Evolutionary conservation across 352 stramenopile genomes (phyloP), one percentile per base, ranked within the genome.

Genomic region (Phytophthora chlamydospora): DNA sequence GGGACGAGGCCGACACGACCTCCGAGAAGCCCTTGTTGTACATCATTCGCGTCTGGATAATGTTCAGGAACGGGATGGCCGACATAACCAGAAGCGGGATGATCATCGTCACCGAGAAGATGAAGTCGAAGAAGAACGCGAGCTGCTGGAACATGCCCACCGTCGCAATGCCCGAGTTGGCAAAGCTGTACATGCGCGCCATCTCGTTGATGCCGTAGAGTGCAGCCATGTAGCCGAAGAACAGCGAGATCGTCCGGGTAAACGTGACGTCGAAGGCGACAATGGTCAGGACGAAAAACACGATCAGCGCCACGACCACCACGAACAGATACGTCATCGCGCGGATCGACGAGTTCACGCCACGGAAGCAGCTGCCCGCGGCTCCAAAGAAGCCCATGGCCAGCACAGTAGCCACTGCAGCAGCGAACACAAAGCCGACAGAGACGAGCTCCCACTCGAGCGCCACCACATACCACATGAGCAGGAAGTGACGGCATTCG

Each of bases 1-100:
- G 86, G 27, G 85, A 93, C 35, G 86, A 93, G 5, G 85, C 86
- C 38, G 86, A 95, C 16, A 95, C 75, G 14, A 92, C 86, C 46
- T 93, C 79, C 2, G 84, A 93, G 53, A 95, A 95, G 34, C 84
- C 84, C 75, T 95, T 88, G 68, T 95, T 95, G 81, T 93, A 95
- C 86, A 95, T 95, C 86, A 95, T 95, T 58, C 86, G 85, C 47
- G 86, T 93, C 68, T 95, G 86, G 32, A 95, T 89, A 13, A 93
- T 89, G 62, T 93, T 93, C 38, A 95, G 49, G 66, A 95, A 95
- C 52, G 86, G 86, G 33, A 95, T 89, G 29, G 73, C 79, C 54
- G 84, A 93, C 70, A 95, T 82, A 27, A 93, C 67, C 17, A 95
- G 67, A 24, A 95, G 68, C 43, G 85, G 84, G 13, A 91, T 53